These are phyloP conservation scores for Diaporthe australafricana DNA, from an alignment of 2,329 filamentous ascomycete species.

Conservation along the genomic window DNA sequence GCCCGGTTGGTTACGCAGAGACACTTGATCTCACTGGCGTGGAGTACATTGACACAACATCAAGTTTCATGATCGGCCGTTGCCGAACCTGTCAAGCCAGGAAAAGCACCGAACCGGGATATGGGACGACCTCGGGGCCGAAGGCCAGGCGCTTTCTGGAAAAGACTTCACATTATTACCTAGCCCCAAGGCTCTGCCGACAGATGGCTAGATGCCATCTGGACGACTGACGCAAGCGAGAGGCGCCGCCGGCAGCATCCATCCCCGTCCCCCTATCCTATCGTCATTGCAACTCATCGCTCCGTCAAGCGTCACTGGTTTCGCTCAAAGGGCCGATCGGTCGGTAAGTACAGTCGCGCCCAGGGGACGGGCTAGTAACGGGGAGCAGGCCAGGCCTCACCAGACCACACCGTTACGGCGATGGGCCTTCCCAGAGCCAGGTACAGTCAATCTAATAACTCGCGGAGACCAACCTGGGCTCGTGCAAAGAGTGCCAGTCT, in stretches of 20 bases:
- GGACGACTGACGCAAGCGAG: constrained; percentile 17
- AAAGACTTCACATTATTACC: constrained; percentile 30
- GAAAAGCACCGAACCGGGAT: constrained; percentile 39
- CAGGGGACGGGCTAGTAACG: constrained; percentile 32
- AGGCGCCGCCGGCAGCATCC: constrained; percentile 18
- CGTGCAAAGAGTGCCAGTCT: constrained; percentile 48
- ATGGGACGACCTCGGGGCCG: constrained; percentile 41
- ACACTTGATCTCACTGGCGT: constrained; percentile 36
- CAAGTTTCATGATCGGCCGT: constrained; percentile 44
- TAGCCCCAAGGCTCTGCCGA: constrained; percentile 23
- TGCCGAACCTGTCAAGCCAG: constrained; percentile 44
- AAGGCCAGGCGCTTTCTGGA: constrained; percentile 39
- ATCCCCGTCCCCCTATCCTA: constrained; percentile 12
- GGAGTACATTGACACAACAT: constrained; percentile 35
- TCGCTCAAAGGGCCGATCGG: constrained; percentile 19
- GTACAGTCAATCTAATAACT: constrained; percentile 47
- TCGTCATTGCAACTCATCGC: constrained; percentile 21
- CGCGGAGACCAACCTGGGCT: constrained; percentile 47
- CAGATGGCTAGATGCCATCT: constrained; percentile 26
- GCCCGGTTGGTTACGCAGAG: constrained; percentile 38
- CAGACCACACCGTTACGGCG: constrained; percentile 38
- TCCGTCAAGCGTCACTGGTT: constrained; percentile 25
- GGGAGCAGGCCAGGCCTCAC: constrained; percentile 34
- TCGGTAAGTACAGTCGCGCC: constrained; percentile 19
- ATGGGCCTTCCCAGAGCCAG: constrained; percentile 42